Percentiles rank a stretch among this genome's conserved stretches.
phyloP scores from a whole-genome alignment of 2,329 filamentous ascomycete genomes.

The Aspergillus aculeatus region DNA sequence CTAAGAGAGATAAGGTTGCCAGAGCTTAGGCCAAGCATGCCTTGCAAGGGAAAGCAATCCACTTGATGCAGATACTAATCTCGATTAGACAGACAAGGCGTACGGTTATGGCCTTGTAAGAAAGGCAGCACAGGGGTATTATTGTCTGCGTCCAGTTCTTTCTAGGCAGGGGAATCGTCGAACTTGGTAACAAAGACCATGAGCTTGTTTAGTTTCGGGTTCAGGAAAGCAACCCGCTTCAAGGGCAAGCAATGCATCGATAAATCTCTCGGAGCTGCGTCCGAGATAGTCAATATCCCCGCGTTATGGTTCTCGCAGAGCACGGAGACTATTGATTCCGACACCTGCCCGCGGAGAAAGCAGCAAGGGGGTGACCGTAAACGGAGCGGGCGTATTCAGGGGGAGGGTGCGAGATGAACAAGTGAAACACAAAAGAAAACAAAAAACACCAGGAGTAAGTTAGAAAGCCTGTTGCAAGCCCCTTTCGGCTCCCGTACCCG shows the following conservation, averaged over 20 bases:
- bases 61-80: conserved; percentile 11
- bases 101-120: not conserved
- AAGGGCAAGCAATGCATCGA: conserved; percentile 1
- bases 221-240: not conserved
- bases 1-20: conserved; percentile 15
- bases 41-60: conserved; percentile 13
- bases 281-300: not conserved
- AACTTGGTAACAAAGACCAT: not conserved
- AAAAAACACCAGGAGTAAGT: not conserved
- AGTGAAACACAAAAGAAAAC: not conserved
- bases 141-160: not conserved
- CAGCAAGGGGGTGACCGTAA: conserved; percentile 2
- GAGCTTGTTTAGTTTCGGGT: not conserved
- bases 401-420: not conserved
- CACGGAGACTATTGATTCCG: conserved; percentile 1
- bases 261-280: not conserved
- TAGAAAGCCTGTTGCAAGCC: not conserved
- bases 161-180: not conserved
- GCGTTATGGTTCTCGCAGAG: not conserved
- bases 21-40: conserved; percentile 15
- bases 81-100: not conserved
- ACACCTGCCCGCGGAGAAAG: not conserved
- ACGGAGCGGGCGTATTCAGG: not conserved
- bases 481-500: not conserved
- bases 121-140: not conserved